Evolutionary conservation across 2,329 filamentous ascomycete species (phyloP).

Genomic region (Xylariaceae sp.): DNA sequence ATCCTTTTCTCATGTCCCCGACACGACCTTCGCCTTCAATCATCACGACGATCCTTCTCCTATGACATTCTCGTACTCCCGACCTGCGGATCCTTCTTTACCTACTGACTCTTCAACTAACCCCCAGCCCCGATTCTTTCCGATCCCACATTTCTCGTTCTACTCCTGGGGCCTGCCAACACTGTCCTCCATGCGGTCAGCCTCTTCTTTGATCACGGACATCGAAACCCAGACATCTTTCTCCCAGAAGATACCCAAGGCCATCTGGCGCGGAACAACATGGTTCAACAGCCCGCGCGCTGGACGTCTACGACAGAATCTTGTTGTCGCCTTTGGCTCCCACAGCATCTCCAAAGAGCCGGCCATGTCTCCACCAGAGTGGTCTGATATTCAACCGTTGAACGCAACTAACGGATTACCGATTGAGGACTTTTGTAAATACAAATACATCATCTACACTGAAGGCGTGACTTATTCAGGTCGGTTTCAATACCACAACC

Average conservation of each 20-base stretch:
- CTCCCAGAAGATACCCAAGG: slow-evolving; percentile 32
- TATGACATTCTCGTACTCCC: slow-evolving; percentile 47
- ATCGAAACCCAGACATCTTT: slow-evolving; percentile 34
- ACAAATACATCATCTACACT: slow-evolving; percentile 51
- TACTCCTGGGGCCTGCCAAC: slow-evolving; percentile 53
- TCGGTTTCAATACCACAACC: slow-evolving; percentile 49
- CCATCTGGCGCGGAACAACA: slow-evolving; percentile 51
- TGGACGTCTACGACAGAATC: slow-evolving; percentile 40
- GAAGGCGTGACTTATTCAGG: slow-evolving; percentile 55
- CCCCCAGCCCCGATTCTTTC: slow-evolving; percentile 34
- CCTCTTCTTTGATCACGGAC: slow-evolving; percentile 34
- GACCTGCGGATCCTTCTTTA: slow-evolving; percentile 39
- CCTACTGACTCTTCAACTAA: background rate
- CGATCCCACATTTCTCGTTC: slow-evolving; percentile 56
- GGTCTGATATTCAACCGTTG: slow-evolving; percentile 19
- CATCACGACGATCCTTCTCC: slow-evolving; percentile 48
- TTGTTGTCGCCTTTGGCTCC: slow-evolving; percentile 34
- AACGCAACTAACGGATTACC: slow-evolving; percentile 43
- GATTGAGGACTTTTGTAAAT: slow-evolving; percentile 51
- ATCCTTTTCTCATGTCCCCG: slow-evolving; percentile 28
- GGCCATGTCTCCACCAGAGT: slow-evolving; percentile 27
- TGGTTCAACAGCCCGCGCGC: slow-evolving; percentile 48
- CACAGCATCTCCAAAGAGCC: slow-evolving; percentile 50
- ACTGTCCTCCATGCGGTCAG: slow-evolving; percentile 44
- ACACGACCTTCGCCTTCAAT: slow-evolving; percentile 52